Evolutionary conservation across 2,329 filamentous ascomycete species (phyloP).

Genomic region (Metarhizium anisopliae): DNA sequence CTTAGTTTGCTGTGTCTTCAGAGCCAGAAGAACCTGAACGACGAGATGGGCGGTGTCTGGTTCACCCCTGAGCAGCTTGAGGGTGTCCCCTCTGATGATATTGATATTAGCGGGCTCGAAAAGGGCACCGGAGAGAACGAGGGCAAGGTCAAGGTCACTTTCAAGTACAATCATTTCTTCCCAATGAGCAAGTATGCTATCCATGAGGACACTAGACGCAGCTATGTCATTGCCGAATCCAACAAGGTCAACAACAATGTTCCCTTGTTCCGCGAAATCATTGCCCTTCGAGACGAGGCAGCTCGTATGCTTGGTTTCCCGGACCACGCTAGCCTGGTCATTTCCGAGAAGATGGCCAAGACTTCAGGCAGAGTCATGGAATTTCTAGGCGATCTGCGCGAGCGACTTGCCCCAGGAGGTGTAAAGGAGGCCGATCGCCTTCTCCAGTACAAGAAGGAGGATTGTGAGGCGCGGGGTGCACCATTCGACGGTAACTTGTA

Average conservation of each 20-base stretch:
- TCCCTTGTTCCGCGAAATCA: slow-evolving; percentile 63
- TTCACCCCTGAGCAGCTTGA: slow-evolving; percentile 65
- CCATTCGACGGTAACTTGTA: slow-evolving; percentile 63
- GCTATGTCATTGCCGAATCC: slow-evolving; percentile 14
- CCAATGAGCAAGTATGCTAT: slow-evolving; percentile 70
- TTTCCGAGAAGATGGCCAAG: slow-evolving; percentile 84
- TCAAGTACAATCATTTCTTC: slow-evolving; percentile 79
- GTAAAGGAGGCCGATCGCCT: slow-evolving; percentile 61
- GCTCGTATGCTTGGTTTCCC: slow-evolving; percentile 69
- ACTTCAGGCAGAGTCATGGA: slow-evolving; percentile 60
- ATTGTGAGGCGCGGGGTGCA: slow-evolving; percentile 50
- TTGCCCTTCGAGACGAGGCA: slow-evolving; percentile 68
- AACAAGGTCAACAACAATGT: slow-evolving; percentile 57
- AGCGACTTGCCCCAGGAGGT: slow-evolving; percentile 59
- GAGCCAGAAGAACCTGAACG: slow-evolving; percentile 73
- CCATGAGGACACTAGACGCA: slow-evolving; percentile 58
- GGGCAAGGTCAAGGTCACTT: slow-evolving; percentile 65
- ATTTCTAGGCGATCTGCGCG: slow-evolving; percentile 63
- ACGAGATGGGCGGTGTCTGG: slow-evolving; percentile 76
- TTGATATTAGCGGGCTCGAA: slow-evolving; percentile 54
- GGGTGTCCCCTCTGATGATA: slow-evolving; percentile 64
- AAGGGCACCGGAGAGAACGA: slow-evolving; percentile 66
- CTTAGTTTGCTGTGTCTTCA: slow-evolving; percentile 65
- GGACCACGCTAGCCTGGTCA: slow-evolving; percentile 65
- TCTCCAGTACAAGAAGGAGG: slow-evolving; percentile 64